Evolutionary conservation across 2,329 filamentous ascomycete genomes (phyloP).

Genomic region (Paracorniculantispora psalliotae): DNA sequence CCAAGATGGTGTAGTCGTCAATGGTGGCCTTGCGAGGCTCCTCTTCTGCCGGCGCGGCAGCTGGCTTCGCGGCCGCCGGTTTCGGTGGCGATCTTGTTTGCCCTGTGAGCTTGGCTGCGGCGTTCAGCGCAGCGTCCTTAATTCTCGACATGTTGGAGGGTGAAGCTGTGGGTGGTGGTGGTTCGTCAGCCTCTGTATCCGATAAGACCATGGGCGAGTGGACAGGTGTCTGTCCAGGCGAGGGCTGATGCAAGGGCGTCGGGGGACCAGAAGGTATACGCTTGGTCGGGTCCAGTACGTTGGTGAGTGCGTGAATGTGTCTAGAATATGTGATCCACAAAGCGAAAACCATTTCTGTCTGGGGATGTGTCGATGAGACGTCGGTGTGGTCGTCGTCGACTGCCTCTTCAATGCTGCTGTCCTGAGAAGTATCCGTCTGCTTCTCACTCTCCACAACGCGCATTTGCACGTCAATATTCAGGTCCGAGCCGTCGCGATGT

Average conservation of each 20-base stretch:
- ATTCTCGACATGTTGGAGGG: slow-evolving; percentile 49
- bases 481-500: slow-evolving; percentile 85
- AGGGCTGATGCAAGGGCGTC: slow-evolving; percentile 74
- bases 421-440: slow-evolving; percentile 53
- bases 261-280: slow-evolving; percentile 48
- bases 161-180: slow-evolving; percentile 36
- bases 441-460: slow-evolving; percentile 88
- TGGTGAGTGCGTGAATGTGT: slow-evolving; percentile 74
- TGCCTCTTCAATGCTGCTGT: slow-evolving; percentile 60
- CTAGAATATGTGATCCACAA: slow-evolving; percentile 97
- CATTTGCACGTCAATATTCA: slow-evolving; percentile 95
- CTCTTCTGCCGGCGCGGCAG: slow-evolving; percentile 27
- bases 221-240: slow-evolving; percentile 63
- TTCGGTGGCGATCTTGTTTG: slow-evolving; percentile 29
- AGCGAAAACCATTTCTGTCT: slow-evolving; percentile 82
- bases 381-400: slow-evolving; percentile 40
- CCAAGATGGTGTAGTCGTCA: slow-evolving; percentile 82
- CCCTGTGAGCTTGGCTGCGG: slow-evolving; percentile 49
- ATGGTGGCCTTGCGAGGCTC: slow-evolving; percentile 71
- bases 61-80: slow-evolving; percentile 25
- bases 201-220: slow-evolving; percentile 55
- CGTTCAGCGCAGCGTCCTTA: slow-evolving; percentile 51
- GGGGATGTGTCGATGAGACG: slow-evolving; percentile 30
- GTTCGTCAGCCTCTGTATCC: slow-evolving; percentile 42
- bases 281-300: slow-evolving; percentile 49